Conservation (phyloP, 768 basidiomycete genomes). For the Podaxis carcinomalis region DNA sequence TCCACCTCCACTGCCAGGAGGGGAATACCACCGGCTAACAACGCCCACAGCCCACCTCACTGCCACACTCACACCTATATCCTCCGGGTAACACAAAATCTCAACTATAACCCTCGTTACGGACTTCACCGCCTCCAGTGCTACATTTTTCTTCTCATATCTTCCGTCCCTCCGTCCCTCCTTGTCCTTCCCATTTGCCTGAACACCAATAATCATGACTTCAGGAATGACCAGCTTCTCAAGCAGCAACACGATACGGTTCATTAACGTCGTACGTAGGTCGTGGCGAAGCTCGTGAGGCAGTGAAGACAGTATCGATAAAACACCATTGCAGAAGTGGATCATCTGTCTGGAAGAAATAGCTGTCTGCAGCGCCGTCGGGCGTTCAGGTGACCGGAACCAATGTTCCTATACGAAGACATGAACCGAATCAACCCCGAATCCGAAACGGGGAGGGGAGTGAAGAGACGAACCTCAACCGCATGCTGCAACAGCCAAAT, state of each 20-base stretch:
- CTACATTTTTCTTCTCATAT: neutral
- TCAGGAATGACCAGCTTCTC: constrained; percentile 47
- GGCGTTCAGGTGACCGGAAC: constrained; percentile 29
- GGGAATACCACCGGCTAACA: constrained; percentile 20
- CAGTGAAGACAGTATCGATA: constrained; percentile 13
- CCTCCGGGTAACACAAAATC: constrained; percentile 17
- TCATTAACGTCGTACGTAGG: constrained; percentile 19
- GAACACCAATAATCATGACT: constrained; percentile 17
- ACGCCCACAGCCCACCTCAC: constrained; percentile 18
- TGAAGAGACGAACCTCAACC: constrained; percentile 38
- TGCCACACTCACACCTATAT: neutral
- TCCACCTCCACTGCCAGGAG: neutral
- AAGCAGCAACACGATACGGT: constrained; percentile 31
- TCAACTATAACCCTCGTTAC: constrained; percentile 43
- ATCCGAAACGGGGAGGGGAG: neutral
- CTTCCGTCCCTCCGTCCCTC: constrained; percentile 11
- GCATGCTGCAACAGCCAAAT: constrained; percentile 46
- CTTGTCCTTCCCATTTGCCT: constrained; percentile 21
- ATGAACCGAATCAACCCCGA: neutral
- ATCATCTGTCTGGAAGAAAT: constrained; percentile 47
- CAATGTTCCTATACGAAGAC: constrained; percentile 40
- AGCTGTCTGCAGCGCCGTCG: constrained; percentile 34
- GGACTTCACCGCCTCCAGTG: constrained; percentile 30
- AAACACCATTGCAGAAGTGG: constrained; percentile 23
- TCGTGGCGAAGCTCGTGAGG: constrained; percentile 16